Base-by-base conservation (phyloP, 352 stramenopile genomes). In the Globisporangium barbulae region DNA sequence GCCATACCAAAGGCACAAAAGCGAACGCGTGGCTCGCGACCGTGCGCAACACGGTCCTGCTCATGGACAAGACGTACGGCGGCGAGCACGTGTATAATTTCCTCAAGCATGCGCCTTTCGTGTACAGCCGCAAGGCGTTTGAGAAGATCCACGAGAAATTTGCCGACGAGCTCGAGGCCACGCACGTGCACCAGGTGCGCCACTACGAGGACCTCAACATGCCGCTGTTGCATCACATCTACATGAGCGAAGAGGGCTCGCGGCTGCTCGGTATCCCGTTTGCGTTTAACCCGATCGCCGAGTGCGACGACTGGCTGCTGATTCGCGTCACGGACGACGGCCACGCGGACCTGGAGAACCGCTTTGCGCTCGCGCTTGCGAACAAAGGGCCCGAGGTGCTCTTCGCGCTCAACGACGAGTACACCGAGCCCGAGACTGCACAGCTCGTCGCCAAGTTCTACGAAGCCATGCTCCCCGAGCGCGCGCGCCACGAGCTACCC, bases 31-130 rank as follows among this genome's bases (percentile, higher is more conserved):
- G 85, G 85, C 74, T 94, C 30, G 76, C 83, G 7, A 89, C 77
- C 66, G 85, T 94, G 31, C 79, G 79, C 57, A 93, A 94, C 65
- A 94, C 85, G 9, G 68, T 91, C 33, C 63, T 75, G 69, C 72
- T 92, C 53, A 84, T 68, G 22, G 83, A 92, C 70, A 69, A 68
- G 47, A 79, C 68, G n/a, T 94, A 94, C 71, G 85, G 85, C 37
- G 85, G 84, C n/a, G 68, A 92, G 72, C 85, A 94, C 61, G 79
- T 88, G 22, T 90, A 90, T 70, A 93, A 94, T 54, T 94, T 93
- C 66, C 67, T 94, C 55, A 94, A 94, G 70, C 85, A 94, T 60
- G 85, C 83, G 25, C 85, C 85, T 6, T 94, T 91, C 53, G 82
- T 94, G 10, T 94, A 94, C 74, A 89, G 75, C 69, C 78, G 82